A percentile compares a stretch with the other conserved stretches of the same genome.
Evolutionary conservation across 1,284 basidiomycete species (phyloP).

Genomic region (Laetiporus sulphureus): DNA sequence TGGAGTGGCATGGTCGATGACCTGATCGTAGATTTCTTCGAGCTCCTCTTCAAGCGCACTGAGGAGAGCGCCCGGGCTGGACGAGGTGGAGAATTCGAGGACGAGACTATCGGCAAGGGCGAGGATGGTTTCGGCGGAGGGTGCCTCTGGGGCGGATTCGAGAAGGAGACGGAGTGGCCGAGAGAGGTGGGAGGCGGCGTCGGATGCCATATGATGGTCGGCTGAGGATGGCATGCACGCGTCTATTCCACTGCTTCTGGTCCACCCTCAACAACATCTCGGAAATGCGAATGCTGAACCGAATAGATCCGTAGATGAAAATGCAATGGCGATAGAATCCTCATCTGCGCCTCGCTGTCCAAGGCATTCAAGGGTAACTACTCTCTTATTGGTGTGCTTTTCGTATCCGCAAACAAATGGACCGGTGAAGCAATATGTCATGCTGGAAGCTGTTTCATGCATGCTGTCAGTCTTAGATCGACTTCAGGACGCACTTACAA

Average conservation of each 20-base stretch:
- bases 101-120: constrained; percentile 48
- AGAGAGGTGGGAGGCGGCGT: constrained; percentile 27
- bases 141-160: constrained; percentile 35
- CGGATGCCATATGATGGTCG: constrained; percentile 4
- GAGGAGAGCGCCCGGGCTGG: constrained; percentile 37
- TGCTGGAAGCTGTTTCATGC: too few species aligned
- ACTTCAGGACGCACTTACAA: too few species aligned
- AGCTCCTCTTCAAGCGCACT: constrained; percentile 59
- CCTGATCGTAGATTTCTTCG: constrained; percentile 52
- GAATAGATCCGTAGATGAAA: too few species aligned
- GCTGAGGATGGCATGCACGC: too few species aligned
- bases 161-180: constrained; percentile 51
- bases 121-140: constrained; percentile 38
- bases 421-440: too few species aligned
- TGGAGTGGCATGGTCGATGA: constrained; percentile 53
- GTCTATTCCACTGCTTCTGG: too few species aligned
- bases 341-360: background rate
- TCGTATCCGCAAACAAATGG: too few species aligned
- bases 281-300: too few species aligned
- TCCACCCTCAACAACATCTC: too few species aligned
- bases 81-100: constrained; percentile 36
- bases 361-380: too few species aligned
- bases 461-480: too few species aligned
- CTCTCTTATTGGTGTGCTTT: background rate
- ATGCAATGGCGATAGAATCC: too few species aligned